These are phyloP conservation scores for Penicillium concentricum DNA, from an alignment of 2,329 filamentous ascomycete species.

Conservation along the genomic window DNA sequence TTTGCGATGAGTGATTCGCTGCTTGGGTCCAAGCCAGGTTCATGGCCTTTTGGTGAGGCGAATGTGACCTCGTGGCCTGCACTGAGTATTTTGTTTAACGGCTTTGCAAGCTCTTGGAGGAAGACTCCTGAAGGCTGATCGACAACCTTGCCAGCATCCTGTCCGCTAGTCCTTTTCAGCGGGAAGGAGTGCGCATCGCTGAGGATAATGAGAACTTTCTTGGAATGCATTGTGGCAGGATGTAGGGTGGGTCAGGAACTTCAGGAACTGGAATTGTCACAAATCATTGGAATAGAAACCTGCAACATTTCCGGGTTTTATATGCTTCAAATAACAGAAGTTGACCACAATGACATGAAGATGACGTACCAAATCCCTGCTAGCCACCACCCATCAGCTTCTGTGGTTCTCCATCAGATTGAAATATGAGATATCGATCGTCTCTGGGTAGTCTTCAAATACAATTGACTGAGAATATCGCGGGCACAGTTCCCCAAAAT, in stretches of 20 bases:
- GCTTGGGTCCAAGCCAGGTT: constrained; percentile 44
- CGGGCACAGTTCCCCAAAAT: too few species aligned
- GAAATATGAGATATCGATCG: neutral
- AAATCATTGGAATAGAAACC: neutral
- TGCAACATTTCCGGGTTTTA: neutral
- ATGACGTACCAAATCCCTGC: neutral
- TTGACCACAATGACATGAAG: neutral
- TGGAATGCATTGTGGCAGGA: constrained; percentile 22
- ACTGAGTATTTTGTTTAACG: constrained; percentile 37
- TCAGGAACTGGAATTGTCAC: too few species aligned
- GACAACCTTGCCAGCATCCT: constrained; percentile 23
- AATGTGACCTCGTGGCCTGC: constrained; percentile 46
- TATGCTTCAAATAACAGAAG: neutral
- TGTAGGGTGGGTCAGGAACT: neutral
- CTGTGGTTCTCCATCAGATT: neutral
- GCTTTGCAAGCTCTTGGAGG: constrained; percentile 43
- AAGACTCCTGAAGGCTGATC: constrained; percentile 38
- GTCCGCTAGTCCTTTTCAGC: constrained; percentile 30
- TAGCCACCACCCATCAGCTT: neutral
- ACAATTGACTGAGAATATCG: too few species aligned
- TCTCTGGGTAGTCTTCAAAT: neutral
- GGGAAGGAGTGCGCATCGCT: constrained; percentile 44
- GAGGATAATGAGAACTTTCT: constrained; percentile 48
- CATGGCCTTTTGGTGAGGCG: constrained; percentile 45
- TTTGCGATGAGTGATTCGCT: constrained; percentile 45